Evolutionary conservation across 352 stramenopile genomes (phyloP), one percentile per base, ranked within the genome.

Genomic region (Phytopythium delawarense): DNA sequence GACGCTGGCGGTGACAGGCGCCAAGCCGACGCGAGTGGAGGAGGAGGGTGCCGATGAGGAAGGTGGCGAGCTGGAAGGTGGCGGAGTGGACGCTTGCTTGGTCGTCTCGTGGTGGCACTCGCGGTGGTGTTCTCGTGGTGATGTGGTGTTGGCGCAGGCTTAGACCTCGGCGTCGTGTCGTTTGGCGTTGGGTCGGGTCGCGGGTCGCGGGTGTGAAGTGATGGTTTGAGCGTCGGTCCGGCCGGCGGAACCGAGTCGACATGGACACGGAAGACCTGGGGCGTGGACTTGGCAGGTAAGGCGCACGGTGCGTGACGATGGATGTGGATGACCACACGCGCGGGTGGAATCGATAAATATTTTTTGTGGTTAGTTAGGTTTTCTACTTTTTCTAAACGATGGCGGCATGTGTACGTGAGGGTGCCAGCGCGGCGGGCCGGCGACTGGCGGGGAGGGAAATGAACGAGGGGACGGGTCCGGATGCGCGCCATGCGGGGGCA

Each of bases 361-460:
- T 63, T 52, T 51, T 74, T 78, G 72, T 81, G 76, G 71, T 81
- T 79, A 65, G 77, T 64, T 64, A 67, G 62, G 71, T 81, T 84
- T 84, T 84, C 73, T 84, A 80, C 64, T 84, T 81, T 84, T 84
- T 84, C 73, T 84, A 80, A 69, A 71, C 44, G 69, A 67, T 73
- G 63, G 57, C 59, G 49, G 61, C 65, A 66, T 28, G 57, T 53
- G 30, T 37, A 54, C 32, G 56, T 18, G 39, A 8, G n/a, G 9
- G 53, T 20, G 53, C n/a, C 34, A 32, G 34, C 58, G 49, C 16
- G 61, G 37, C n/a, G n/a, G 62, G 69, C 64, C 46, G 62, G 49
- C 62, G 28, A 45, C 35, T 42, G 63, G 49, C 35, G 35, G 35
- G 35, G 46, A 32, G 21, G 59, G 49, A 61, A 69, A 67, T 55